These are phyloP conservation scores for Gossypium gossypioides DNA, from an alignment of 441 rosid species.

Conservation along the genomic window DNA sequence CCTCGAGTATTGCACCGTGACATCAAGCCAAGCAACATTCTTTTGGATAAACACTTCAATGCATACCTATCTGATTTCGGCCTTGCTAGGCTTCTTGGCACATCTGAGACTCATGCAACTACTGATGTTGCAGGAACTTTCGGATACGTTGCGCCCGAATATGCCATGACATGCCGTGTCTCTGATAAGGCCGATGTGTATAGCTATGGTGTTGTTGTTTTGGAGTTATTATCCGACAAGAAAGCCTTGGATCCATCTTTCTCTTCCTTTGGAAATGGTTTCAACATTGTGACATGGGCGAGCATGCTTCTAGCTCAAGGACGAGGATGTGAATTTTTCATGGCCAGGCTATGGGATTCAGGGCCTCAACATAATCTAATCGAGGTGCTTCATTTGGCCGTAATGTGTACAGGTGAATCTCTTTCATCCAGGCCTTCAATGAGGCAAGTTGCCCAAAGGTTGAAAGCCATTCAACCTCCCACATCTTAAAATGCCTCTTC, in stretches of 20 bases:
- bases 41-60: slow-evolving; percentile 28
- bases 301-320: slow-evolving; percentile 29
- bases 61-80: slow-evolving; percentile 39
- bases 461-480: slow-evolving; percentile 30
- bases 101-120: slow-evolving; percentile 36
- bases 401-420: slow-evolving; percentile 28
- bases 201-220: slow-evolving; percentile 36
- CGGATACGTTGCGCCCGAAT: slow-evolving; percentile 42
- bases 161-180: slow-evolving; percentile 40
- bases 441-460: slow-evolving; percentile 32
- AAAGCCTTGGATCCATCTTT: slow-evolving; percentile 39
- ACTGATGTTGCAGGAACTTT: slow-evolving; percentile 41
- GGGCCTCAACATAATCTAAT: slow-evolving; percentile 31
- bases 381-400: slow-evolving; percentile 32
- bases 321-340: slow-evolving; percentile 32
- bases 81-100: slow-evolving; percentile 34
- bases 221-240: slow-evolving; percentile 36
- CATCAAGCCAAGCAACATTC: slow-evolving; percentile 40
- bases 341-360: slow-evolving; percentile 27
- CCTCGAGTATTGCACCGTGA: slow-evolving; percentile 38
- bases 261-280: slow-evolving; percentile 30
- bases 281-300: slow-evolving; percentile 40
- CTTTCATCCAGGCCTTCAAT: slow-evolving; percentile 33
- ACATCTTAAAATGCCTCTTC: not conserved
- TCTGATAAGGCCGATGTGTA: slow-evolving; percentile 40